These are phyloP conservation scores for Cytospora mali DNA, from an alignment of 2,329 filamentous ascomycete species.

Conservation along the genomic window DNA sequence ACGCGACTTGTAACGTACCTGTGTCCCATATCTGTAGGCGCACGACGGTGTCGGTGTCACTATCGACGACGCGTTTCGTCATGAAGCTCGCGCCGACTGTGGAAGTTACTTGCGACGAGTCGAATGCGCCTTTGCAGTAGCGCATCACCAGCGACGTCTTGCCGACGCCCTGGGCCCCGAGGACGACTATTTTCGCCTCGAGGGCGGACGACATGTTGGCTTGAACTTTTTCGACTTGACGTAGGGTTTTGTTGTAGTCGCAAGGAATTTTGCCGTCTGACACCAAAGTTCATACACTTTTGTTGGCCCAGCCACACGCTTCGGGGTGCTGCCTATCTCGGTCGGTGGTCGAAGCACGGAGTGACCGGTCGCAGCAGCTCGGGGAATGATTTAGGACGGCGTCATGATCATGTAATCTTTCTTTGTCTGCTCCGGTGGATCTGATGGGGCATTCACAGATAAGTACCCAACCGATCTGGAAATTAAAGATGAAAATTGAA, in stretches of 20 bases:
- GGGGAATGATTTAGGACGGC: conserved; percentile 11
- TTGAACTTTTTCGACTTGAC: neutral
- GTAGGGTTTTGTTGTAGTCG: neutral
- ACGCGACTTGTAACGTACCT: conserved; percentile 52
- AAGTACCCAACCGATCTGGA: neutral
- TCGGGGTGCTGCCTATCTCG: conserved; percentile 2
- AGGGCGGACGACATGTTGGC: conserved; percentile 56
- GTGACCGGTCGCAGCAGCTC: conserved; percentile 14
- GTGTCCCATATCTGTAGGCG: conserved; percentile 98
- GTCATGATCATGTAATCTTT: conserved; percentile 14
- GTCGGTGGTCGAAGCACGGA: neutral
- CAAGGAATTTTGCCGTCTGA: neutral
- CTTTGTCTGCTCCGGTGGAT: conserved; percentile 18
- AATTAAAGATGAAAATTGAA: neutral
- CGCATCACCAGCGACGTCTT: conserved; percentile 79
- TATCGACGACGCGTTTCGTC: conserved; percentile 79
- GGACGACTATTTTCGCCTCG: conserved; percentile 80
- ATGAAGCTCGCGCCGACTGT: conserved; percentile 82
- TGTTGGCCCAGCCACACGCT: neutral
- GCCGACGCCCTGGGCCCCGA: conserved; percentile 77
- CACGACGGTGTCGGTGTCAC: conserved; percentile 81
- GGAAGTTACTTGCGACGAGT: conserved; percentile 63
- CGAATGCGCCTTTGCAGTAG: conserved; percentile 73
- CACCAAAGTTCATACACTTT: neutral
- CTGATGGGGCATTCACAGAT: conserved; percentile 15